Evolutionary conservation across 495 filamentous ascomycete species (phyloP).

Genomic region (Diplogelasinospora grovesii): DNA sequence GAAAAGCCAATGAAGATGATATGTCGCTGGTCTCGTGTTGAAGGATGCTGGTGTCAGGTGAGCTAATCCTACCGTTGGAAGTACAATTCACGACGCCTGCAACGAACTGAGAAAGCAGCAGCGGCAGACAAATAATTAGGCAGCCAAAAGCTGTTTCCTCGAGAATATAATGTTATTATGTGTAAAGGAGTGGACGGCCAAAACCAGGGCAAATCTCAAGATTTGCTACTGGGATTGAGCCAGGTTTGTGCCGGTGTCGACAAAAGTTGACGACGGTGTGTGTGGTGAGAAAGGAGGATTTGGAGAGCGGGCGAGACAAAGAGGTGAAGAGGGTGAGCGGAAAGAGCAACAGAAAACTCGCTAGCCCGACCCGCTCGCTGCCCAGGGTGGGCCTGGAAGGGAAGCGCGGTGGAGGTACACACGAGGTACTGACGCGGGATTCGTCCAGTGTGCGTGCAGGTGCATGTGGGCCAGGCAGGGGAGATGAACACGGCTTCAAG

Average conservation of each 20-base stretch:
- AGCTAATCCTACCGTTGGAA: too few relatives aligned
- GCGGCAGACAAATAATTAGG: constrained; percentile 16
- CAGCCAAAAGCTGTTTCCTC: constrained; percentile 17
- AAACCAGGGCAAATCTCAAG: constrained; percentile 44
- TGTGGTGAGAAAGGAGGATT: constrained; percentile 13
- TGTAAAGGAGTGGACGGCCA: constrained; percentile 49
- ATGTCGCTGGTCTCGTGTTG: too few relatives aligned
- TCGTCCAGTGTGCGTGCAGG: constrained; percentile 8
- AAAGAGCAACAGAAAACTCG: constrained; percentile 14
- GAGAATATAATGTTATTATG: constrained; percentile 20
- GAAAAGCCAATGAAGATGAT: too few relatives aligned
- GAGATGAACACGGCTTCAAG: constrained; percentile 5
- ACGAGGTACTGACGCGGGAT: constrained; percentile 1
- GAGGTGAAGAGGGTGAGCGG: constrained; percentile 12
- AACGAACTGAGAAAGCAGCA: constrained; percentile 11
- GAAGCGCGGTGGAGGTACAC: not conserved
- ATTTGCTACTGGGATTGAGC: constrained; percentile 43
- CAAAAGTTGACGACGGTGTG: constrained; percentile 13
- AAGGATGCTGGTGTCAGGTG: too few relatives aligned
- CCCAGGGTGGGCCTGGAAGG: constrained; percentile 5
- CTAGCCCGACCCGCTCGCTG: too few relatives aligned
- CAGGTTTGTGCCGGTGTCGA: constrained; percentile 28
- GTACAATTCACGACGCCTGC: too few relatives aligned
- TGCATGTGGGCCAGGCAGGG: constrained; percentile 7
- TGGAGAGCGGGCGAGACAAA: constrained; percentile 13